These are phyloP conservation scores for Spergularia marina DNA, from an alignment of 148 eudicot species.

Conservation along the genomic window DNA sequence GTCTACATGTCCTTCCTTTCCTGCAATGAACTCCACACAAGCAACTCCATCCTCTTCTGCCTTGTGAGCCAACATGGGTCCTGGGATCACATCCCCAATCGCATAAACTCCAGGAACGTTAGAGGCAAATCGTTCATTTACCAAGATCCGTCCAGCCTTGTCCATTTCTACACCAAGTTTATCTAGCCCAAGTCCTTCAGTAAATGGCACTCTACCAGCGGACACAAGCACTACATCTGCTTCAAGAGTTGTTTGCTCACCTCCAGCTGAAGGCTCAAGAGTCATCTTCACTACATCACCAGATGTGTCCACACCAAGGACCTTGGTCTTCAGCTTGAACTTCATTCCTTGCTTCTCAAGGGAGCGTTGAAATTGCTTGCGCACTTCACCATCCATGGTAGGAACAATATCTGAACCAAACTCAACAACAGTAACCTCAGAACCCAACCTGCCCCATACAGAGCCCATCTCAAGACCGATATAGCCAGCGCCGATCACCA, in stretches of 20 bases:
- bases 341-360: slow-evolving; percentile 97
- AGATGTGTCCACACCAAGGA: slow-evolving; percentile 69
- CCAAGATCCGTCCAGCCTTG: slow-evolving; percentile 68
- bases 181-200: slow-evolving; percentile 72
- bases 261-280: slow-evolving; percentile 84
- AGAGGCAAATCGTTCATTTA: slow-evolving; percentile 61
- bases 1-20: slow-evolving; percentile 91
- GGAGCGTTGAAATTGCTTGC: slow-evolving; percentile 86
- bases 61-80: slow-evolving; percentile 99
- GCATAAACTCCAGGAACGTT: slow-evolving; percentile 74
- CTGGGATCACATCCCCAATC: slow-evolving; percentile 92
- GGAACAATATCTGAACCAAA: slow-evolving; percentile 85
- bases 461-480: slow-evolving; percentile 96
- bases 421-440: slow-evolving; percentile 89
- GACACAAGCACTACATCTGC: slow-evolving; percentile 94
- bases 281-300: slow-evolving; percentile 62
- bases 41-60: slow-evolving; percentile 98
- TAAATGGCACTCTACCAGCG: slow-evolving; percentile 80
- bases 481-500: slow-evolving; percentile 95
- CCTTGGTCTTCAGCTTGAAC: slow-evolving; percentile 90
- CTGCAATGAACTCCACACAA: slow-evolving; percentile 91
- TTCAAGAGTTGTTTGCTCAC: slow-evolving; percentile 69
- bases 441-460: slow-evolving; percentile 94
- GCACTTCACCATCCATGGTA: slow-evolving; percentile 82
- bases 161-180: slow-evolving; percentile 85